Percentiles rank a stretch among this genome's conserved stretches.
These are phyloP conservation scores for Penicillium riverlandense DNA, from an alignment of 495 filamentous ascomycete species.

Conservation along the genomic window DNA sequence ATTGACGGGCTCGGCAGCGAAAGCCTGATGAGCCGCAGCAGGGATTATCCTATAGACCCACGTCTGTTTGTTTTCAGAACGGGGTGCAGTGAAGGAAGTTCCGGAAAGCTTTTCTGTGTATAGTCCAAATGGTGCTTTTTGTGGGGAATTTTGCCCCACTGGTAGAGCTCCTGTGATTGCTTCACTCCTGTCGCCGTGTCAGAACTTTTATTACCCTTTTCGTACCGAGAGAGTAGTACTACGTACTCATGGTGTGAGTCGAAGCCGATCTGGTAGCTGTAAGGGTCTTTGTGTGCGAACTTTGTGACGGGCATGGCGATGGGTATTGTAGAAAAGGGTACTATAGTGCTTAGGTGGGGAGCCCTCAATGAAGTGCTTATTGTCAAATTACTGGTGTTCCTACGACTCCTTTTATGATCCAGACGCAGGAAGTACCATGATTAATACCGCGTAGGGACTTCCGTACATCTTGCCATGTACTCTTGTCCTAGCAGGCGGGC, in stretches of 20 bases:
- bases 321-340: slow-evolving; percentile 1
- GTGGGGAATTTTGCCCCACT: slow-evolving; percentile 78
- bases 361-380: background rate
- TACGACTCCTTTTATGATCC: too few relatives aligned
- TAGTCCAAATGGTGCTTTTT: slow-evolving; percentile 75
- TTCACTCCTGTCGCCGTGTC: slow-evolving; percentile 30
- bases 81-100: slow-evolving; percentile 89
- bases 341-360: background rate
- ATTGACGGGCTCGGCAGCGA: slow-evolving; percentile 46
- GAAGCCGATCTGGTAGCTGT: slow-evolving; percentile 53
- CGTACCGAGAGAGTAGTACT: background rate
- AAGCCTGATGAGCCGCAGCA: slow-evolving; percentile 71
- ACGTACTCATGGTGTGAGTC: slow-evolving; percentile 52
- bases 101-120: slow-evolving; percentile 93
- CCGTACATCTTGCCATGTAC: too few relatives aligned
- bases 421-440: too few relatives aligned
- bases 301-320: slow-evolving; percentile 53
- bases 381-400: background rate
- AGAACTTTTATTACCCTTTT: slow-evolving; percentile 6
- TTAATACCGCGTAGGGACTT: too few relatives aligned
- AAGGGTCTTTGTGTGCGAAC: slow-evolving; percentile 48
- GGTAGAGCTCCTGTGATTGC: slow-evolving; percentile 54
- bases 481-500: too few relatives aligned
- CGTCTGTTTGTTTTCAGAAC: slow-evolving; percentile 84
- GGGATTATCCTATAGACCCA: slow-evolving; percentile 95